These are phyloP conservation scores for Coriolopsis trogii DNA, from an alignment of 1,284 basidiomycete species.

Conservation along the genomic window DNA sequence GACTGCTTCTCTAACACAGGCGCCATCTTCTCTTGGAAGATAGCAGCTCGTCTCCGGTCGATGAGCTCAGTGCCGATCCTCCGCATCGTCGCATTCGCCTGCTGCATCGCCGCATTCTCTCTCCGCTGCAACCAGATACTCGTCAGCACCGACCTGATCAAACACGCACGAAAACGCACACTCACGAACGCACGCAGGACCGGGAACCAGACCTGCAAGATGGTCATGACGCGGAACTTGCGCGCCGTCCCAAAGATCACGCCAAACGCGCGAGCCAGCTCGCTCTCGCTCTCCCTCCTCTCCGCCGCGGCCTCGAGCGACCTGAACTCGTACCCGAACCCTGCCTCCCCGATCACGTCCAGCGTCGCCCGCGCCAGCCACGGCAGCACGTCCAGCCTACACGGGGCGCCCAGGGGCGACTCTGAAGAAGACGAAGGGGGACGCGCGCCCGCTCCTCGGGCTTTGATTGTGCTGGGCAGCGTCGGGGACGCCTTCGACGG, in stretches of 20 bases:
- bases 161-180: conserved; percentile 23
- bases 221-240: conserved; percentile 53
- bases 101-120: conserved; percentile 44
- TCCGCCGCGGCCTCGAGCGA: conserved; percentile 39
- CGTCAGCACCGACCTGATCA: conserved; percentile 9
- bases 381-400: conserved; percentile 54
- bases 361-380: conserved; percentile 69
- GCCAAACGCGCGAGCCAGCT: conserved; percentile 58
- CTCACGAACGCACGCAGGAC: conserved; percentile 57
- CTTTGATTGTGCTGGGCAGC: conserved; percentile 18
- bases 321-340: conserved; percentile 68
- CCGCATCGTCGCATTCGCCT: conserved; percentile 51
- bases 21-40: conserved; percentile 23
- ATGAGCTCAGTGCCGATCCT: conserved; percentile 62
- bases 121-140: conserved; percentile 30
- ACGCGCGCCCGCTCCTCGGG: conserved; percentile 14
- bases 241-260: conserved; percentile 55
- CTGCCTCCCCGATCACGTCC: conserved; percentile 73
- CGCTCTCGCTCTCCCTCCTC: conserved; percentile 43
- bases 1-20: conserved; percentile 4
- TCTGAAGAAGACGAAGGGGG: too few species aligned
- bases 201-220: conserved; percentile 66
- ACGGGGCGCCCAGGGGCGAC: too few species aligned
- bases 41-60: conserved; percentile 42
- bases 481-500: conserved; percentile 29